Evolutionary conservation across 805 yeast species (phyloP).

Genomic region (Isabelozyma pseudorhagii): DNA sequence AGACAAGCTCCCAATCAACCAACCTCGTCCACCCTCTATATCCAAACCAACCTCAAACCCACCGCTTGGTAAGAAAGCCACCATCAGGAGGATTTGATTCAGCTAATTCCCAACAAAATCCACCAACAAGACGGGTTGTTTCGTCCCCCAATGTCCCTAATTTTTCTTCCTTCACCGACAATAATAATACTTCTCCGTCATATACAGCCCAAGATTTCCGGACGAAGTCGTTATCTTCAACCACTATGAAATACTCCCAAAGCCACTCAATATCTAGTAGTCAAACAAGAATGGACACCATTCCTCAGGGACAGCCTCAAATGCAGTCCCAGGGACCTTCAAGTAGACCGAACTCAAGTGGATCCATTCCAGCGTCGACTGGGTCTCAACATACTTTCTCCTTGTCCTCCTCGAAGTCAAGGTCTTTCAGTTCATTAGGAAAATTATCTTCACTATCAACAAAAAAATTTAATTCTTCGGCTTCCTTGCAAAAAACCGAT

Average conservation of each 20-base stretch:
- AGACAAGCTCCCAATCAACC: not conserved
- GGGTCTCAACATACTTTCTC: slow-evolving; percentile 31
- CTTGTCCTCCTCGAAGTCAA: slow-evolving; percentile 31
- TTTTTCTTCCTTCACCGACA: slow-evolving; percentile 6
- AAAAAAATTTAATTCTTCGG: slow-evolving; percentile 34
- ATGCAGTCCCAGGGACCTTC: slow-evolving; percentile 9
- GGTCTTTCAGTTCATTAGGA: slow-evolving; percentile 40
- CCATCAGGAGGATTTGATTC: slow-evolving; percentile 11
- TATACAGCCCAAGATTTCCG: not conserved
- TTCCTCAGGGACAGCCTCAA: slow-evolving; percentile 6
- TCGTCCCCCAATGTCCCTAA: slow-evolving; percentile 25
- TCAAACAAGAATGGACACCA: slow-evolving; percentile 5
- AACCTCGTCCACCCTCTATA: slow-evolving; percentile 1
- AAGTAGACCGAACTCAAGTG: slow-evolving; percentile 11
- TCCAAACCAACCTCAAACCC: slow-evolving; percentile 1
- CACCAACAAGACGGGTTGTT: slow-evolving; percentile 20
- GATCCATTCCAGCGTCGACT: slow-evolving; percentile 3
- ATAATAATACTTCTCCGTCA: slow-evolving; percentile 1
- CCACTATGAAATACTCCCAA: slow-evolving; percentile 2
- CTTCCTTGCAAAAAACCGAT: slow-evolving; percentile 29
- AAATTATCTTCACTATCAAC: slow-evolving; percentile 40
- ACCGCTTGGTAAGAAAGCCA: slow-evolving; percentile 9
- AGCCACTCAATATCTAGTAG: slow-evolving; percentile 20
- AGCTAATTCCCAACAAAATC: slow-evolving; percentile 8
- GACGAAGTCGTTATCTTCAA: slow-evolving; percentile 2